phyloP scores from a whole-genome alignment of 1,284 basidiomycete species.

The Marasmius sp. region DNA sequence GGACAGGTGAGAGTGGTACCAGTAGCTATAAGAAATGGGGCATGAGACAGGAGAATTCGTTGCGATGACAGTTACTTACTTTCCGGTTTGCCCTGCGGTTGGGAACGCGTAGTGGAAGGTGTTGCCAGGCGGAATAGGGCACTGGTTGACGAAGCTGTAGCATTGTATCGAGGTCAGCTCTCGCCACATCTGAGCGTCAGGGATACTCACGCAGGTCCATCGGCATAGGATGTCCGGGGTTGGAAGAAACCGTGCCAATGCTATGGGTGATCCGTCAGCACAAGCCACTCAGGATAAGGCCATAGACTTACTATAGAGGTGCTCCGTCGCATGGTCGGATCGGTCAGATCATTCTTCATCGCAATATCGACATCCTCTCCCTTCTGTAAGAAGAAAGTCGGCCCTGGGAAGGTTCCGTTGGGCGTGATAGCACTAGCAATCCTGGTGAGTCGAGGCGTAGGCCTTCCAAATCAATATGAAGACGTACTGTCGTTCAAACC shows the following conservation, averaged over 20 bases:
- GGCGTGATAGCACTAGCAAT: constrained; percentile 18
- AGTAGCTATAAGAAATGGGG: constrained; percentile 12
- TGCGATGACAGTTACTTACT: constrained; percentile 10
- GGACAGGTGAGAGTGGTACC: constrained; percentile 37
- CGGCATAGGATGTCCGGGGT: constrained; percentile 23
- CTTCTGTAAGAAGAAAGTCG: constrained; percentile 22
- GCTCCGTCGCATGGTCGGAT: constrained; percentile 24
- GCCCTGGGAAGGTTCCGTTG: constrained; percentile 25
- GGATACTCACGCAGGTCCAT: constrained; percentile 24
- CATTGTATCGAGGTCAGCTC: background rate
- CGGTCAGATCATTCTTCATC: constrained; percentile 20
- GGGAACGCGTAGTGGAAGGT: constrained; percentile 30
- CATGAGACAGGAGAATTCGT: background rate
- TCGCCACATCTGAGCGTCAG: background rate
- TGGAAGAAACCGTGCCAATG: constrained; percentile 32
- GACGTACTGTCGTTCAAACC: constrained; percentile 20
- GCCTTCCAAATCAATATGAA: background rate
- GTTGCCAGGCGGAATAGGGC: constrained; percentile 40
- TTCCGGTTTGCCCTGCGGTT: constrained; percentile 28
- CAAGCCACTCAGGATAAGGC: background rate
- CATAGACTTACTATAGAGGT: constrained; percentile 22
- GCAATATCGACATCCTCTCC: constrained; percentile 23
- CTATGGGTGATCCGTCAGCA: constrained; percentile 11
- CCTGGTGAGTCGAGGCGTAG: background rate
- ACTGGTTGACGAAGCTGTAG: constrained; percentile 34